Evolutionary conservation across 1,284 basidiomycete species (phyloP).

Genomic region (Kwoniella shivajii): DNA sequence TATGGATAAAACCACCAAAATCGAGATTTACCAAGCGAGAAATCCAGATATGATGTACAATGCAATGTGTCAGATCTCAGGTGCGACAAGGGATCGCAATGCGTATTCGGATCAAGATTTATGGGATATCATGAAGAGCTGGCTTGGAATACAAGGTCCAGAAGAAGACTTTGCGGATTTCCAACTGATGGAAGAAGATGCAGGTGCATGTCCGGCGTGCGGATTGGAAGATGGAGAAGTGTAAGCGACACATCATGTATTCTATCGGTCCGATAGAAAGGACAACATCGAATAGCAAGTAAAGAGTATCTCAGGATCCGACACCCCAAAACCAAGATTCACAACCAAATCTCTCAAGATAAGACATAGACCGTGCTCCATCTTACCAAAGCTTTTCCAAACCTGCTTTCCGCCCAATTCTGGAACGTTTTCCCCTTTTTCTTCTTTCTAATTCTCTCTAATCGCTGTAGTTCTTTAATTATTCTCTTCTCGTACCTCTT

Average conservation of each 20-base stretch:
- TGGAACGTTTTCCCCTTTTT: no score
- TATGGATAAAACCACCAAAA: background rate
- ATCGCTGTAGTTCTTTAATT: no score
- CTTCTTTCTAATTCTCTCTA: no score
- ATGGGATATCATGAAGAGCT: background rate
- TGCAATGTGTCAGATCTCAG: background rate
- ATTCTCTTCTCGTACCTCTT: no score
- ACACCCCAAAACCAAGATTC: no score
- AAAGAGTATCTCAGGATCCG: no score
- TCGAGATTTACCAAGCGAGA: background rate
- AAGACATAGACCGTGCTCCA: no score
- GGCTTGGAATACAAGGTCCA: background rate
- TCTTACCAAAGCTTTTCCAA: no score
- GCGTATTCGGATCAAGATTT: background rate
- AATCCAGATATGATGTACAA: background rate
- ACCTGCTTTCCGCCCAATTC: no score
- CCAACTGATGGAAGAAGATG: background rate
- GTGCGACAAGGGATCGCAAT: background rate
- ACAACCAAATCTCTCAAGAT: no score
- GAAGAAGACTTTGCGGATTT: background rate
- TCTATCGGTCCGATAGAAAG: no score
- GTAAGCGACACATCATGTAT: background rate
- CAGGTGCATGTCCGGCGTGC: background rate
- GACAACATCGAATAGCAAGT: no score
- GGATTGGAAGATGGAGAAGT: background rate